Base-by-base conservation (phyloP, 371 early-diverging fungal species). In the Syncephalis plumigaleata region DNA sequence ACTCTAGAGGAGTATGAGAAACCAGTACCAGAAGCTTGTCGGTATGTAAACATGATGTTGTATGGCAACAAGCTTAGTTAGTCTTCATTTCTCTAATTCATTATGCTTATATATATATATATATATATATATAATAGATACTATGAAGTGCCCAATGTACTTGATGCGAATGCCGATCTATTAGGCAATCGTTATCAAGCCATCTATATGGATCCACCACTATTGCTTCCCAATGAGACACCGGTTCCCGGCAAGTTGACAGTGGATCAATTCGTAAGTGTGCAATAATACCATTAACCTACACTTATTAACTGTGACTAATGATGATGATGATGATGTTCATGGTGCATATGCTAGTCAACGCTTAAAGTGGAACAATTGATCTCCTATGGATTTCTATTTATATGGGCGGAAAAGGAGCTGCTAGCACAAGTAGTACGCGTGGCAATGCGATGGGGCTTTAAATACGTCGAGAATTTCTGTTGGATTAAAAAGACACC, bases 381-480 rank as follows among this genome's bases (percentile, higher is more conserved):
- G 31, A 31, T 31, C 11, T 11, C 7, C 31, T 31, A 68, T 22
- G 91, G 90, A 1, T 91, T 91, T 53, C 61, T 93, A 18, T 88
- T 93, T 57, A 79, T 91, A 17, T 93, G 91, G 91, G 60, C 77
- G 27, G 88, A 88, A 53, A 93, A 91, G 57, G 88, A 86, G 57
- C 74, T 80, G 57, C 58, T 87, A 15, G 86, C 84, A n/a, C 70
- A 73, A 37, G 68, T 90, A 39, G 74, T 90, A 25, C 60, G 55
- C 36, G 61, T 85, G 26, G 75, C 77, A 17, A 73, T 79, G 25
- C 55, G 49, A 22, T 90, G 93, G 91, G 79, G 79, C n/a, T 84
- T 89, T 59, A 81, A 83, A 49, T 93, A 93, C 51, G 89, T 91
- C 1, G 93, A 93, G 57, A 93, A 91, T 67, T 84, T 90, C 62